Base-by-base conservation (phyloP, 257 asterid species). In the Sherardia arvensis region DNA sequence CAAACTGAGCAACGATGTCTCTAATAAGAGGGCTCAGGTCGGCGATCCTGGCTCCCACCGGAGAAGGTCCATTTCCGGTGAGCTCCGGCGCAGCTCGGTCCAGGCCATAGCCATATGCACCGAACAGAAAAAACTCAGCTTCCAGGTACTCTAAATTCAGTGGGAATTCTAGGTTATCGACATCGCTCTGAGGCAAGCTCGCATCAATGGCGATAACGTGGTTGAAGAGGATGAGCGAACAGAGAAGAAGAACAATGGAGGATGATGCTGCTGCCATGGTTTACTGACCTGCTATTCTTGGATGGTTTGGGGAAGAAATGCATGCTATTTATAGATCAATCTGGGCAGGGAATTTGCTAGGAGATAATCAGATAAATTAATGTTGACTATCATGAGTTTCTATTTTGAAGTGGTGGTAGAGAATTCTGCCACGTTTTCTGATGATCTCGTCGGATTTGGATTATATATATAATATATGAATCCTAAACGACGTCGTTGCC, bases 81-180 rank as follows among this genome's bases (percentile, higher is more conserved):
- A 89, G 91, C 60, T 65, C 69, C 5, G 94, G 94, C 6, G 69
- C 95, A 0, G 74, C 6, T 33, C 2, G 29, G 59, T 89, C 95
- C 48, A 89, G 30, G 10, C 97, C 96, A 28, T 17, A 57, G n/a
- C 97, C 97, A 2, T 80, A 32, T 27, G 95, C 81, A 23, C 84
- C 86, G 75, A 78, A 85, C 1, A 83, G 64, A 86, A 90, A 87
- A 77, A 87, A 90, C 71, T 90, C 96, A 0, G 97, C 87, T 71
- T 90, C 96, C 74, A 87, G 67, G 53, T 72, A 87, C 85, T 90
- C 96, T 57, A 90, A 70, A 76, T 90, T 90, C 38, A 90, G 36
- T 0, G 95, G 91, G 36, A 90, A 87, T 53, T 90, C 97, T 66
- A 90, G 7, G 0, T 80, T 82, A 73, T 82, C 75, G 2, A 78